Evolutionary conservation across 768 basidiomycete genomes (phyloP).

Genomic region (Boletus insuetus): DNA sequence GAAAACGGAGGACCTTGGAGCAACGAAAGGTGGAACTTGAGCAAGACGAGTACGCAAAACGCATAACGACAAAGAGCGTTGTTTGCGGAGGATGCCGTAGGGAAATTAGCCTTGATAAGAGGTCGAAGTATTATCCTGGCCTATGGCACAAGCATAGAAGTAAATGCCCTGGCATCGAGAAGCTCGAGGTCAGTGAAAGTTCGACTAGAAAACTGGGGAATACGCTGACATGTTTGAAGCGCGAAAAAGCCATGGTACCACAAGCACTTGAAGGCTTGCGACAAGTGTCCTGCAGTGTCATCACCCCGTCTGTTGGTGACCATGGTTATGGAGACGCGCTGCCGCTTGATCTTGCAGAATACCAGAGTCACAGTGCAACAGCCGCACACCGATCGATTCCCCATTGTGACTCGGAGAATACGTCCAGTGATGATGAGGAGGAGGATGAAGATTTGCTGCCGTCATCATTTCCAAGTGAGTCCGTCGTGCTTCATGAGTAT

Average conservation of each 20-base stretch:
- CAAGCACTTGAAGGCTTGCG: background rate
- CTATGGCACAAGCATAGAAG: slow-evolving; percentile 33
- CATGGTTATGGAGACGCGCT: background rate
- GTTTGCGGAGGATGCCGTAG: slow-evolving; percentile 28
- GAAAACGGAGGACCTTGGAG: slow-evolving; percentile 29
- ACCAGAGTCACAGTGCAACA: background rate
- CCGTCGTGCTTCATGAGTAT: background rate
- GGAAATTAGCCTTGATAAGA: slow-evolving; percentile 34
- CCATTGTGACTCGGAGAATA: slow-evolving; percentile 2
- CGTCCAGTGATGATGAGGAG: slow-evolving; percentile 17
- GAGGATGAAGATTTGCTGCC: slow-evolving; percentile 8
- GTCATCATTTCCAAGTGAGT: slow-evolving; percentile 29
- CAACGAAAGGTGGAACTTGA: slow-evolving; percentile 28
- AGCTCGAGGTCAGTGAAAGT: slow-evolving; percentile 25
- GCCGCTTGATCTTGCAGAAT: background rate
- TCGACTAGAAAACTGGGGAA: background rate
- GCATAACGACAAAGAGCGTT: slow-evolving; percentile 27
- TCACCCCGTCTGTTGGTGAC: background rate
- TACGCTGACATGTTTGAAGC: slow-evolving; percentile 21
- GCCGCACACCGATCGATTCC: background rate
- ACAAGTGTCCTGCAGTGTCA: slow-evolving; percentile 1
- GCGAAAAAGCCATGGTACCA: slow-evolving; percentile 1
- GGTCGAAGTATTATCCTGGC: slow-evolving; percentile 35
- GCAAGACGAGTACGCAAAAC: slow-evolving; percentile 26
- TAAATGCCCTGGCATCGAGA: slow-evolving; percentile 27